Evolutionary conservation across 2,329 filamentous ascomycete genomes (phyloP).

Genomic region (Cordyceps fumosorosea): DNA sequence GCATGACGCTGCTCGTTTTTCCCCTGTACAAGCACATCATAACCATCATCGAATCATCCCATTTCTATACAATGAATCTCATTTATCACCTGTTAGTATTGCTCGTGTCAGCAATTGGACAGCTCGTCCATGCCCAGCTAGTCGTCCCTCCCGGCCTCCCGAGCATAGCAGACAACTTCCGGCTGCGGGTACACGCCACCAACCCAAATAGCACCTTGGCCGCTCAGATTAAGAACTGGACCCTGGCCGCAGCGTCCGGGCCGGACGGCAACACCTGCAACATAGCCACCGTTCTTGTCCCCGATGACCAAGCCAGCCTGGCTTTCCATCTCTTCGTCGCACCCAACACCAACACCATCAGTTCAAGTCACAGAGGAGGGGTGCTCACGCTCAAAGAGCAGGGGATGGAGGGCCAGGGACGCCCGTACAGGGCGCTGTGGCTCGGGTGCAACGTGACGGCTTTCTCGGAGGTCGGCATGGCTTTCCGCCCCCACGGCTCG

Average conservation of each 20-base stretch:
- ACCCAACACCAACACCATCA: not conserved
- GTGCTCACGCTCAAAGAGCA: not conserved
- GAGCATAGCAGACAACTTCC: not conserved
- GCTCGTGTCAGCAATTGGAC: not conserved
- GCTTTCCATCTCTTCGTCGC: not conserved
- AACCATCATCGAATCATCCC: too few relatives aligned
- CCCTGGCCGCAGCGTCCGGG: not conserved
- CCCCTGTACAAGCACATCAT: too few relatives aligned
- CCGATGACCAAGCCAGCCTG: not conserved
- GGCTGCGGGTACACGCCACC: not conserved
- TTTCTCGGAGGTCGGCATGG: not conserved
- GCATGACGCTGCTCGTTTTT: too few relatives aligned
- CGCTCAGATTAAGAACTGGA: not conserved
- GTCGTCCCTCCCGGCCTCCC: not conserved
- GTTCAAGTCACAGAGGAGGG: not conserved
- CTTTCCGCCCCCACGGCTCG: not conserved
- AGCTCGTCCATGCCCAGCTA: not conserved
- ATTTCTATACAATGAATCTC: not conserved
- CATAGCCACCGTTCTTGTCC: not conserved
- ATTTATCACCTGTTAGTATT: not conserved
- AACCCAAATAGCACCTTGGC: not conserved
- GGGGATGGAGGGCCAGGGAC: not conserved
- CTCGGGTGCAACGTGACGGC: not conserved
- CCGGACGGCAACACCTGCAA: not conserved
- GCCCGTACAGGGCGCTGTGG: not conserved